Conservation (phyloP, 2,329 filamentous ascomycete genomes). For the Helotiales sp. region DNA sequence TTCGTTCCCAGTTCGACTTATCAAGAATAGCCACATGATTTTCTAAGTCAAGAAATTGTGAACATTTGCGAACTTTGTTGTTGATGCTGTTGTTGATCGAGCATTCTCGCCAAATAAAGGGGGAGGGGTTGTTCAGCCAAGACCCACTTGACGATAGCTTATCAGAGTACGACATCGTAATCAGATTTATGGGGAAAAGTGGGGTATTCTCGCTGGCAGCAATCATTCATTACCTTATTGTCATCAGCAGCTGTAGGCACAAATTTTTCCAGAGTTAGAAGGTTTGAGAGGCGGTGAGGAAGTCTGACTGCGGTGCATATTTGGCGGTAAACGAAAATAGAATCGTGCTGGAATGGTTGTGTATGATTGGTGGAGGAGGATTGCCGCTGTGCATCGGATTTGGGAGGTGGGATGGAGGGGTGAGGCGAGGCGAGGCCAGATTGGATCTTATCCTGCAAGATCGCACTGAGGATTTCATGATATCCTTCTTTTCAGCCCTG, state of each 20-base stretch:
- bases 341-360: conserved; percentile 5
- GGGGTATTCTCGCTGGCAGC: too few relatives aligned
- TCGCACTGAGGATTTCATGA: background rate
- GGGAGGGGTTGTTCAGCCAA: conserved; percentile 1
- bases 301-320: background rate
- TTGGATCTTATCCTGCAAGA: background rate
- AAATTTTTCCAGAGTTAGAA: background rate
- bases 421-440: background rate
- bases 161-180: conserved; percentile 17
- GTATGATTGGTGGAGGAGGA: conserved; percentile 4
- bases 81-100: background rate
- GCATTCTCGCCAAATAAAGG: background rate
- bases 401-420: background rate
- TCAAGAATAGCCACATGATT: background rate
- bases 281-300: conserved; percentile 1
- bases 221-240: background rate
- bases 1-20: too few relatives aligned
- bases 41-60: background rate
- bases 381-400: background rate
- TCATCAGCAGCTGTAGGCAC: background rate
- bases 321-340: conserved; percentile 18
- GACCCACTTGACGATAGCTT: conserved; percentile 22
- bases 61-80: background rate
- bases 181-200: conserved; percentile 16
- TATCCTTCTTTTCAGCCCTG: background rate